Evolutionary conservation across 1,284 basidiomycete species (phyloP).

Genomic region (Ustilago esculenta): DNA sequence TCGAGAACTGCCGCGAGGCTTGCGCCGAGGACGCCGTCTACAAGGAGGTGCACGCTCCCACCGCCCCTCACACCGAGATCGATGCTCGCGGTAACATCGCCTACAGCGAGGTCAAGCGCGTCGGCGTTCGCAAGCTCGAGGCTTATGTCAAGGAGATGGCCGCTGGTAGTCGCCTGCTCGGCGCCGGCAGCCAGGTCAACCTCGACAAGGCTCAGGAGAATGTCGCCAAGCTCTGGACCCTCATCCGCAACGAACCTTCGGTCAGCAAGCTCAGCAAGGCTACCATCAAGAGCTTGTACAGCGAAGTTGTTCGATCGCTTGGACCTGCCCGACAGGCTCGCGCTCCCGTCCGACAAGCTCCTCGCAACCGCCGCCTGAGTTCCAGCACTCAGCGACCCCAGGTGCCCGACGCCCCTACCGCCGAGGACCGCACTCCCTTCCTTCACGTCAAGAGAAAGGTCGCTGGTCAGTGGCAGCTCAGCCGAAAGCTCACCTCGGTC

Average conservation of each 20-base stretch:
- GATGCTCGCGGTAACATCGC: slow-evolving; percentile 92
- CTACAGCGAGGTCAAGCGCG: slow-evolving; percentile 91
- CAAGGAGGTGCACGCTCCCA: slow-evolving; percentile 78
- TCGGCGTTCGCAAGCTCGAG: slow-evolving; percentile 95
- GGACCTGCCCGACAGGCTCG: slow-evolving; percentile 73
- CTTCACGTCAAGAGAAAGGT: slow-evolving; percentile 97
- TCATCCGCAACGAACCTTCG: slow-evolving; percentile 94
- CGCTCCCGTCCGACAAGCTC: slow-evolving; percentile 70
- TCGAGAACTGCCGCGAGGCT: slow-evolving; percentile 90
- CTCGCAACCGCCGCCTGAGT: slow-evolving; percentile 70
- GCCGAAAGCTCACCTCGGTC: slow-evolving; percentile 83
- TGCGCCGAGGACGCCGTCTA: slow-evolving; percentile 84
- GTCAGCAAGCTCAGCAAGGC: slow-evolving; percentile 97
- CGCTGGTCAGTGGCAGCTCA: slow-evolving; percentile 95
- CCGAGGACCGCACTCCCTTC: slow-evolving; percentile 84
- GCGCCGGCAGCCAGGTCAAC: slow-evolving; percentile 59
- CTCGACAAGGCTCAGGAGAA: slow-evolving; percentile 95
- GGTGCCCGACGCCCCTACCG: slow-evolving; percentile 49
- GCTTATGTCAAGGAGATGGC: slow-evolving; percentile 99
- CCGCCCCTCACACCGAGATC: slow-evolving; percentile 93
- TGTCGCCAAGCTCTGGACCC: slow-evolving; percentile 93
- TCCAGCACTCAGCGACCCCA: slow-evolving; percentile 49
- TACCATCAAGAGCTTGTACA: slow-evolving; percentile 94
- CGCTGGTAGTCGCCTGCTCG: slow-evolving; percentile 77
- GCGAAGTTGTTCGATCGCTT: slow-evolving; percentile 82